Evolutionary conservation across 139 green algal species (phyloP).

Genomic region (Zygnema cylindricum): DNA sequence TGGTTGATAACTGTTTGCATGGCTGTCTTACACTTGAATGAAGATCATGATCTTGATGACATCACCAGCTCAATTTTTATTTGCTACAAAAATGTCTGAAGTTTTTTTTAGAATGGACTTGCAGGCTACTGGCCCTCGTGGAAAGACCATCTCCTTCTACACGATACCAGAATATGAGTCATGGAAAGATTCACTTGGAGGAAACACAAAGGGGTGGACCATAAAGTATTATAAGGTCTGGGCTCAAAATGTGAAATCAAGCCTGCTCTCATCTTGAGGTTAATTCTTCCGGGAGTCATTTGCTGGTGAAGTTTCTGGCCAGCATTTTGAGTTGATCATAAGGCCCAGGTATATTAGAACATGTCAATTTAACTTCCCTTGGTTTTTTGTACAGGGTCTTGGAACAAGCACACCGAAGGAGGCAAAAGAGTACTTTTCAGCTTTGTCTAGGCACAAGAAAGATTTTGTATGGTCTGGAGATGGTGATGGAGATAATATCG

Average conservation of each 20-base stretch:
- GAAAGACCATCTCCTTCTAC: conserved; percentile 84
- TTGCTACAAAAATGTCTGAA: not conserved
- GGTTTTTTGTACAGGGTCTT: conserved; percentile 73
- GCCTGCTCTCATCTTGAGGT: not conserved
- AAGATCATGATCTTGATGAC: not conserved
- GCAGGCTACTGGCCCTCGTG: conserved; percentile 76
- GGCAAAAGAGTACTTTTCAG: conserved; percentile 96
- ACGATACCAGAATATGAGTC: conserved; percentile 98
- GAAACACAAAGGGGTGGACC: conserved; percentile 77
- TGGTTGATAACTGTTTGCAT: too few relatives aligned
- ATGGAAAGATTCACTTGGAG: conserved; percentile 85
- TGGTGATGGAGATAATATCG: conserved; percentile 81
- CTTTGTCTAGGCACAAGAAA: conserved; percentile 72
- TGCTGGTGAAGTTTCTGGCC: not conserved
- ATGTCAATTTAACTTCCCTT: not conserved
- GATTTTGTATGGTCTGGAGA: conserved; percentile 84
- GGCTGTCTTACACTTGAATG: not conserved
- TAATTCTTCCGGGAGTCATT: not conserved
- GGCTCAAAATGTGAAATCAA: not conserved
- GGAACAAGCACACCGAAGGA: conserved; percentile 92
- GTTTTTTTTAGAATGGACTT: not conserved
- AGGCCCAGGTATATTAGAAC: not conserved
- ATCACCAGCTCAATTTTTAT: too few relatives aligned
- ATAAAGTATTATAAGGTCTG: conserved; percentile 99
- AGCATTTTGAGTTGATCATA: not conserved